These are phyloP conservation scores for Thecaphora thlaspeos DNA, from an alignment of 1,284 basidiomycete species.

Conservation along the genomic window DNA sequence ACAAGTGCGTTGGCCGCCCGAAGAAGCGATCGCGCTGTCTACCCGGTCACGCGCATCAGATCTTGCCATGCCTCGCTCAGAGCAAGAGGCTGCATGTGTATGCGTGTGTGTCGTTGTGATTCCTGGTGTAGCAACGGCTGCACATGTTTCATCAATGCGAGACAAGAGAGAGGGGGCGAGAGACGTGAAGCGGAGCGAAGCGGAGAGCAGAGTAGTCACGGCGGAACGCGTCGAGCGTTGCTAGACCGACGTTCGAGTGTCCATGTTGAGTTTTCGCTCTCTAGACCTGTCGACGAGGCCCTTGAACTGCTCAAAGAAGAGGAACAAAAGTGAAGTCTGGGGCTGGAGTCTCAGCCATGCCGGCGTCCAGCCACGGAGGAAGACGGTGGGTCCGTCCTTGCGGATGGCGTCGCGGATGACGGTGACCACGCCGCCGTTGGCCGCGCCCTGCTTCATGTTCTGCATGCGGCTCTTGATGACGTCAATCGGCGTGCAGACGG, in stretches of 20 bases:
- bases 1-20: too few species aligned
- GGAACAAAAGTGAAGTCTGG: conserved; percentile 53
- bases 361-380: conserved; percentile 64
- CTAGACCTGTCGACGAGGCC: conserved; percentile 37
- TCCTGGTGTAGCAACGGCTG: too few species aligned
- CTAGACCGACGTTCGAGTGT: neutral
- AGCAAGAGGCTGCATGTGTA: too few species aligned
- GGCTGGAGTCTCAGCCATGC: conserved; percentile 60
- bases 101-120: too few species aligned
- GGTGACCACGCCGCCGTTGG: conserved; percentile 15
- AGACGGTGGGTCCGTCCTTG: conserved; percentile 60
- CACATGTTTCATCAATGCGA: too few species aligned
- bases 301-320: conserved; percentile 53
- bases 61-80: too few species aligned
- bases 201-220: too few species aligned
- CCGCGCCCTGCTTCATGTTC: conserved; percentile 56
- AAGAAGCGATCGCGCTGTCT: too few species aligned
- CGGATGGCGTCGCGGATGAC: conserved; percentile 46
- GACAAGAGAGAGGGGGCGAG: too few species aligned
- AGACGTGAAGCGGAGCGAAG: too few species aligned
- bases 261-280: neutral
- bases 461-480: conserved; percentile 36
- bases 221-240: too few species aligned
- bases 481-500: conserved; percentile 49
- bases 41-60: too few species aligned